Evolutionary conservation across 2,329 filamentous ascomycete genomes (phyloP), one percentile per base, ranked within the genome.

Genomic region (Volutella citrinella): DNA sequence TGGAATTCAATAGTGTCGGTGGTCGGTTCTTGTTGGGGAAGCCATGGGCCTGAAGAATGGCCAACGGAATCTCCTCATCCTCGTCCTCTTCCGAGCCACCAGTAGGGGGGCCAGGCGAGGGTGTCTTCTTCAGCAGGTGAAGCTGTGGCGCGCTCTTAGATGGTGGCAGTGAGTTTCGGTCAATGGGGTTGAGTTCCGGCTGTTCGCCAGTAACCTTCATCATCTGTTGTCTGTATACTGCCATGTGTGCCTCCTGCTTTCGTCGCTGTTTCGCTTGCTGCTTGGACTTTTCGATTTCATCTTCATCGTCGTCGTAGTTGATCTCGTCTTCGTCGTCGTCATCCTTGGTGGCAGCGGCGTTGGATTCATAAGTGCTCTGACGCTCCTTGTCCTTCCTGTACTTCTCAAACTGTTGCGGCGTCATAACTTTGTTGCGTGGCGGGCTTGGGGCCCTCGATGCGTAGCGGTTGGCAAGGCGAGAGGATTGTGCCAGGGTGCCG

Each of bases 221-320:
- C 89, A 95, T 95, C 62, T 93, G 86, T 59, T 95, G 89, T 38
- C 89, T 79, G 60, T 95, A 95, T 3, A 95, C 83, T 3, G 87
- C 76, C 70, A 95, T 82, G 57, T 93, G 87, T 10, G 89, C 89
- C 61, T 95, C 87, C 57, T 95, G 89, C 68, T 90, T 93, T 52
- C 81, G 78, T 44, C 89, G 74, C 57, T 93, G 87, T 57, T 82
- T 85, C 13, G 83, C 79, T 28, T 84, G 72, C 55, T 86, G 75
- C 55, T 74, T 83, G 18, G 80, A 78, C 54, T 85, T 87, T 53
- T 94, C 87, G 1, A 74, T 59, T 44, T 94, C 88, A 49, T 94
- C 87, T 25, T 90, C 84, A 27, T 87, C 83, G 27, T 87, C 82
- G 23, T 82, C 78, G 42, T 84, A 82, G 40, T 81, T 70, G 35